These are phyloP conservation scores for Wickerhamiella occidentalis DNA, from an alignment of 805 yeast genomes.

Conservation along the genomic window DNA sequence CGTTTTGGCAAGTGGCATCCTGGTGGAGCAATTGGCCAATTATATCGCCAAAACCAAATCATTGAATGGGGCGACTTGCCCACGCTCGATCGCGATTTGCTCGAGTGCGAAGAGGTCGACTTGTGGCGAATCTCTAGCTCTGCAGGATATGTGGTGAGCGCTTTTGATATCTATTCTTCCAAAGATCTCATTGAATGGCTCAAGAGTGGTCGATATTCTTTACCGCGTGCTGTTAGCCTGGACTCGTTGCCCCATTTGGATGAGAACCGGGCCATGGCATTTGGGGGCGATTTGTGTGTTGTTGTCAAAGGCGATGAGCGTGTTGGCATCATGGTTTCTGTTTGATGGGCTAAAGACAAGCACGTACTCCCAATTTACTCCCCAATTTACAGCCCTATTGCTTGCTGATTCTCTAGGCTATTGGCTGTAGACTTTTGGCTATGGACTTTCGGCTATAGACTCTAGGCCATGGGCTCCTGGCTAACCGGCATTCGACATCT, in stretches of 20 bases:
- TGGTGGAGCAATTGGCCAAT: slow-evolving; percentile 77
- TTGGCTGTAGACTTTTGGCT: no score
- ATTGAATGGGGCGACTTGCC: slow-evolving; percentile 16
- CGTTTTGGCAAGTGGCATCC: slow-evolving; percentile 69
- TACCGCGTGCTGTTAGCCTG: background rate
- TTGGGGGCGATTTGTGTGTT: slow-evolving; percentile 3
- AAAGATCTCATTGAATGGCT: slow-evolving; percentile 10
- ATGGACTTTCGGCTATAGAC: no score
- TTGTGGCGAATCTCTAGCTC: slow-evolving; percentile 18
- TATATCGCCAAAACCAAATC: slow-evolving; percentile 22
- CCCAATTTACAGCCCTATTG: no score
- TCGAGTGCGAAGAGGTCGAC: slow-evolving; percentile 15
- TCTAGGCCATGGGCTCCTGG: no score
- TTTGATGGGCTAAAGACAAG: background rate
- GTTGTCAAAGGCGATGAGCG: background rate
- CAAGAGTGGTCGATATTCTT: slow-evolving; percentile 3
- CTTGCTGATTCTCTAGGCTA: no score
- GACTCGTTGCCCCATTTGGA: background rate
- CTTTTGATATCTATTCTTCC: background rate
- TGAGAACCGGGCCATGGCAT: background rate
- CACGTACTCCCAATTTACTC: no score
- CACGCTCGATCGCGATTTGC: slow-evolving; percentile 13
- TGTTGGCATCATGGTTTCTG: slow-evolving; percentile 3
- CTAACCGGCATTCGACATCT: no score
- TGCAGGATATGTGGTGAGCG: background rate